Conservation (phyloP, 768 basidiomycete species). For the Russula earlei region DNA sequence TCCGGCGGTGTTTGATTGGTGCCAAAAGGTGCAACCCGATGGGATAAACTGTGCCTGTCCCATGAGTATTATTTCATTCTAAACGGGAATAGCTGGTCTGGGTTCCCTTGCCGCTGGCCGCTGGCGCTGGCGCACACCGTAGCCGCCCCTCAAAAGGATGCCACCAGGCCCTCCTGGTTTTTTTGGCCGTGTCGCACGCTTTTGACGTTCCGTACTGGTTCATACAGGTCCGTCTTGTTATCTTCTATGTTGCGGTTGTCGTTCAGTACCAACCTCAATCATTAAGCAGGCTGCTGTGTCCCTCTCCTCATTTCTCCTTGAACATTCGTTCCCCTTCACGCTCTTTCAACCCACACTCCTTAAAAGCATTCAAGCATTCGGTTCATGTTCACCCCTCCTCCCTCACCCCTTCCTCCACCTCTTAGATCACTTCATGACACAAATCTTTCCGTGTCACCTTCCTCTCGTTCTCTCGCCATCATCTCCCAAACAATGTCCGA, state of each 20-base stretch:
- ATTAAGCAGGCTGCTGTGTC: background rate
- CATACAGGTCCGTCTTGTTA: background rate
- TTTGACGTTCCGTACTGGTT: background rate
- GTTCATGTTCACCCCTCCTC: conserved; percentile 32
- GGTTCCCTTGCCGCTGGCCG: no score
- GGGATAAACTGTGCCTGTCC: no score
- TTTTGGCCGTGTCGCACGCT: background rate
- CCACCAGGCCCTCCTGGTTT: no score
- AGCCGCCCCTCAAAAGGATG: background rate
- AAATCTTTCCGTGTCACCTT: background rate
- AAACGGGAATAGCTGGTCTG: background rate
- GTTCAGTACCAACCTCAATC: background rate
- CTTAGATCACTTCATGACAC: conserved; percentile 8
- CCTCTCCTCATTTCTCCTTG: background rate
- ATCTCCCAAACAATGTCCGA: background rate
- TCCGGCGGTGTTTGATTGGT: no score
- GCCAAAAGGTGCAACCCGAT: no score
- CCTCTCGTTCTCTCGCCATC: background rate
- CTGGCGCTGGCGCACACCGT: no score
- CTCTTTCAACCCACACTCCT: conserved; percentile 13
- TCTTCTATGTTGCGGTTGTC: background rate
- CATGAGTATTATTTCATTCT: no score
- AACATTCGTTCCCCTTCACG: background rate
- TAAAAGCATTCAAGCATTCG: background rate
- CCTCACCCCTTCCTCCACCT: conserved; percentile 31